Base-by-base conservation (phyloP, 1,284 basidiomycete genomes). In the Marasmius fiardii region DNA sequence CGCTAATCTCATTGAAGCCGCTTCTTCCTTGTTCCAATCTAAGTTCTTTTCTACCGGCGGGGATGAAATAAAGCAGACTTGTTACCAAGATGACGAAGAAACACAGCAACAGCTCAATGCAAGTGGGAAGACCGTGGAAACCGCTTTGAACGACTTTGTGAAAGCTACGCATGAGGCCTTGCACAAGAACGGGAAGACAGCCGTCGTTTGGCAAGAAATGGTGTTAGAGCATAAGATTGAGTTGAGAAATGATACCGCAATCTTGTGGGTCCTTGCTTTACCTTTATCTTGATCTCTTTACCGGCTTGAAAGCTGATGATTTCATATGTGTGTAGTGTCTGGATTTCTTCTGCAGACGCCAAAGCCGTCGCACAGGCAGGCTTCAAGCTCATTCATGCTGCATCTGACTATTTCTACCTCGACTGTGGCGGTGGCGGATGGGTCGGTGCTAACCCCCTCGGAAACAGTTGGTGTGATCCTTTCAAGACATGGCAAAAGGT, bases 351-450 rank as follows among this genome's bases (percentile, higher is more conserved):
- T 0, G 70, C 72, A 16, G 75, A 89, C 60, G 86, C 83, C 0
- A 72, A 72, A 1, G 68, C 76, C 2, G 85, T 92, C 1, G 80
- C 83, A 0, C 66, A 80, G 0, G 77, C 82, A 60, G 83, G 85
- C 1, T 83, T 80, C 68, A 71, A 78, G 5, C 70, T 92, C 43
- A 76, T 93, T 16, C 88, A 90, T 57, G 81, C 82, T 3, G 78
- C 88, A 1, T 85, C 82, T 12, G 79, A 90, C 63, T 90, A 83
- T 71, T 88, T 92, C 70, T 93, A 93, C 67, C 79, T 93, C 18
- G 90, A 93, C 63, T 92, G 90, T 67, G 92, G 93, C n/a, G 83
- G 71, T 0, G 92, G 93, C 3, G 83, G 70, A 41, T 95, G 92
- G 91, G 63, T 94, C 20, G 90, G 88, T n/a, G 73, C 74, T 43